Evolutionary conservation across 306 rosid genomes (phyloP), one percentile per base, ranked within the genome.

Genomic region (Fragaria iinumae): DNA sequence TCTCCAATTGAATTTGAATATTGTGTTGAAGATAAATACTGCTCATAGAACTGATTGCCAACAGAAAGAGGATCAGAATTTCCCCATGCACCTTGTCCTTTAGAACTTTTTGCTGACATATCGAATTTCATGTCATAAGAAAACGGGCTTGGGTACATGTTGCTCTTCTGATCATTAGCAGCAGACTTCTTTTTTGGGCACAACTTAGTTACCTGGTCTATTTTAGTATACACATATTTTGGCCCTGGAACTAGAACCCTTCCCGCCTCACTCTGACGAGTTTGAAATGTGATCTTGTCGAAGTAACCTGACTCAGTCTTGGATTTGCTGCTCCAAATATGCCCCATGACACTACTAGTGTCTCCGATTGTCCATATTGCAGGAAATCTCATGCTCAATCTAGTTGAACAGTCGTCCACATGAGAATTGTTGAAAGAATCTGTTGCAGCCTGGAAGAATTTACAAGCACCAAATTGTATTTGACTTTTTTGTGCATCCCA

Each of bases 271-370:
- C 16, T 20, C 8, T 76, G 72, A 25, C 18, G 65, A 32, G 69
- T 72, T 41, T 66, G 77, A 72, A 90, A 79, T 39, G 72, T 34
- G 44, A 87, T 84, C 66, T 6, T 66, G 43, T 76, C 77, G 70
- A 87, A 89, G 78, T 78, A 82, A 29, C 81, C 69, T 0, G 41
- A 5, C 50, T 77, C 87, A 2, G 29, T 53, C 47, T 12, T 29
- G 32, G 80, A 45, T 77, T 84, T 89, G 66, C 75, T 81, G 62
- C 78, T 86, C 94, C 91, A 90, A 47, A 88, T 83, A 59, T 84
- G 67, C 62, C 91, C 91, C 38, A 74, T 80, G 10, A 76, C 25
- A 20, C 63, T 76, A 11, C 76, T 78, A 29, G 75, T 73, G 0
- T 76, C 39, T 20, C 66, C 39, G 56, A 88, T 88, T 81, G 90